Conservation (phyloP, 805 yeast species). For the Scheffersomyces coipomensis region DNA sequence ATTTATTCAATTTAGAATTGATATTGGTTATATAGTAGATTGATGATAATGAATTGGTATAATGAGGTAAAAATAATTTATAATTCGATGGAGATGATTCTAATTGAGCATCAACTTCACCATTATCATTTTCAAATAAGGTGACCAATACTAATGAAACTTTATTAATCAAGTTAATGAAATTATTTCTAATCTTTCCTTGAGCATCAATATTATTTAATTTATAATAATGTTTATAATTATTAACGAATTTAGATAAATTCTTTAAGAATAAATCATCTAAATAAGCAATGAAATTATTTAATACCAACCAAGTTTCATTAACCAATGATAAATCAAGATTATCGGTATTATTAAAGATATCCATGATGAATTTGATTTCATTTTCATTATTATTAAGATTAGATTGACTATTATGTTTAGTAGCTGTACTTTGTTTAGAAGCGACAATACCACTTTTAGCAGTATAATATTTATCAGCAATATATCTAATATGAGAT, state of each 20-base stretch:
- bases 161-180: constrained; percentile 22
- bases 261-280: constrained; percentile 27
- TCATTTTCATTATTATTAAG: constrained; percentile 19
- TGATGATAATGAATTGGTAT: constrained; percentile 40
- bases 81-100: constrained; percentile 36
- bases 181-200: constrained; percentile 24
- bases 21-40: constrained; percentile 32
- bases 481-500: constrained; percentile 34
- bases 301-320: constrained; percentile 43
- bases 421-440: constrained; percentile 12
- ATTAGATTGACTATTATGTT: constrained; percentile 12
- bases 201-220: constrained; percentile 27
- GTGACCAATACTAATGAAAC: constrained; percentile 23
- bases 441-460: constrained; percentile 33
- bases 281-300: constrained; percentile 33
- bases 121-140: constrained; percentile 25
- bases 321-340: constrained; percentile 40
- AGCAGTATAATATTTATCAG: constrained; percentile 35
- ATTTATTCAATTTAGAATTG: constrained; percentile 21
- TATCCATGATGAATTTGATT: constrained; percentile 24
- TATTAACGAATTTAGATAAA: constrained; percentile 33
- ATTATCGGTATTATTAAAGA: constrained; percentile 37
- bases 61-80: constrained; percentile 34
- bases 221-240: constrained; percentile 32
- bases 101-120: constrained; percentile 18